Evolutionary conservation across 2,329 filamentous ascomycete genomes (phyloP).

Genomic region (Magnaporthiopsis incrustans): DNA sequence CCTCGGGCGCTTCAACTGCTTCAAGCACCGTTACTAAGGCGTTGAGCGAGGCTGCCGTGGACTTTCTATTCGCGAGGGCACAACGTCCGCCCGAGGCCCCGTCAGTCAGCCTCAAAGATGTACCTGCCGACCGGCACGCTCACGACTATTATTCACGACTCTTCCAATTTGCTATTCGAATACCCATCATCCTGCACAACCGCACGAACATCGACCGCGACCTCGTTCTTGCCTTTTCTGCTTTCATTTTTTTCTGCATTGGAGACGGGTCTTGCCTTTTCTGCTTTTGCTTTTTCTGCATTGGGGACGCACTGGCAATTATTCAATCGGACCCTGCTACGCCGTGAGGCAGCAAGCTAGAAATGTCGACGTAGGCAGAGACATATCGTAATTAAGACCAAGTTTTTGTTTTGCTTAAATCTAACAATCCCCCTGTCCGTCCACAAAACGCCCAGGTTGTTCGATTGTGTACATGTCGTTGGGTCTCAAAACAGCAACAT

Average conservation of each 20-base stretch:
- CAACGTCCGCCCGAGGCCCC: too few species aligned
- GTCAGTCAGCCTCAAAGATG: too few species aligned
- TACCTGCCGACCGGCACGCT: too few species aligned
- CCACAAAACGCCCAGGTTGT: too few species aligned
- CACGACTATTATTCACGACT: too few species aligned
- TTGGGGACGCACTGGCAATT: background rate
- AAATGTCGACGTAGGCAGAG: background rate
- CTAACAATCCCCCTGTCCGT: too few species aligned
- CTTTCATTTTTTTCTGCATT: background rate
- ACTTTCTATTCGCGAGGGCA: background rate
- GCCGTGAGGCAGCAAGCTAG: background rate
- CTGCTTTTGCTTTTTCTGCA: background rate
- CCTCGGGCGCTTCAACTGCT: slow-evolving; percentile 43
- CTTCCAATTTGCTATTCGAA: too few species aligned
- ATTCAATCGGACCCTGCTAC: background rate
- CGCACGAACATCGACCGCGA: too few species aligned
- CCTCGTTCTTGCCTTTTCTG: background rate
- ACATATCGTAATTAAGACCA: background rate
- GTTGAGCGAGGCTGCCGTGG: background rate
- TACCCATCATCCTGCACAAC: background rate
- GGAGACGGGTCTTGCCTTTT: too few species aligned
- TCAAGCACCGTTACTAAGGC: slow-evolving; percentile 19
- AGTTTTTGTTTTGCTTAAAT: background rate
- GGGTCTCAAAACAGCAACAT: background rate
- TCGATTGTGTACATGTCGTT: background rate